Base-by-base conservation (phyloP, 192 early-diverging fungal species). In the Kappamyces sp. region DNA sequence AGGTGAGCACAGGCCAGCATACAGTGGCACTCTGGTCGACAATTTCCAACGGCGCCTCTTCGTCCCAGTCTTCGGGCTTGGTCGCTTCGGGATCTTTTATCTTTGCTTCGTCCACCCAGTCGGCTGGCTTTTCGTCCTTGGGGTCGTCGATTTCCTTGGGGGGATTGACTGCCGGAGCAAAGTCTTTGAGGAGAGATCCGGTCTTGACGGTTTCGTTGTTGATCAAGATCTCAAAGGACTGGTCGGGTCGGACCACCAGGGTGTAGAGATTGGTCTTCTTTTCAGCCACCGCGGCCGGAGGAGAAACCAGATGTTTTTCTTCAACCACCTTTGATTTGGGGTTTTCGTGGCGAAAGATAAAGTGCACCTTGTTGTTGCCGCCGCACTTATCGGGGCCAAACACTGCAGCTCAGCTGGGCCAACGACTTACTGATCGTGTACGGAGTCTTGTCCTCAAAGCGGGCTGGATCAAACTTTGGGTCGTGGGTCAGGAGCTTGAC, bases 371-470 rank as follows among this genome's bases (percentile, higher is more conserved):
- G 77, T 87, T 89, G 69, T 84, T 87, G 45, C 79, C 57, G 39
- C 93, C 96, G 74, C 96, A 98, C 55, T 90, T 87, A 71, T 98
- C 96, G 37, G 96, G 96, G 37, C 93, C 93, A 73, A 95, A 95
- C 92, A 95, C 90, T 74, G 83, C 49, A 33, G 59, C 52, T 45
- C 35, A 32, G 3, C 11, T n/a, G 14, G 42, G 32, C 29, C 22
- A 59, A 46, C 2, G 7, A 57, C 62, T 34, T 61, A 76, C 74
- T 86, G 75, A 85, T 86, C 48, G 85, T 86, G 74, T 92, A 96
- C 2, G 91, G 91, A 35, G 91, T 86, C 53, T 86, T 81, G 71
- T 92, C 86, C 39, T 73, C 80, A 62, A 91, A 90, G 53, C 88
- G 74, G 34, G 67, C 75, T 57, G 83, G 79, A 41, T 75, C 74